phyloP scores from a whole-genome alignment of 1,139 yeast genomes.

The Zygoascus hellenicus region DNA sequence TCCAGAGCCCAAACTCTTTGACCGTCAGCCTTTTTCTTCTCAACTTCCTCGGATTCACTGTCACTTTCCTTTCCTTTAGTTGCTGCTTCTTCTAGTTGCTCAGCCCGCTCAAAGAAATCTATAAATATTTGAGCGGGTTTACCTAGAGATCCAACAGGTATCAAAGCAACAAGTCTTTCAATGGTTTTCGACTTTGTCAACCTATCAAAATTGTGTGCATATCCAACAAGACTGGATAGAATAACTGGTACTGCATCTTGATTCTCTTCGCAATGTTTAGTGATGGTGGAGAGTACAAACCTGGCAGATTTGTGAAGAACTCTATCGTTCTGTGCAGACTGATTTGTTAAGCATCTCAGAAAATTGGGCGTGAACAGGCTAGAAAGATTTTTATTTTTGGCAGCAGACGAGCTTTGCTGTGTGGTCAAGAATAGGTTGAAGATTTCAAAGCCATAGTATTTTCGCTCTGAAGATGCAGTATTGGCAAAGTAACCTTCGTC shows the following conservation, averaged over 20 bases:
- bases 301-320: constrained; percentile 62
- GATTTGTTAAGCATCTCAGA: constrained; percentile 71
- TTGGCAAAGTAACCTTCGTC: constrained; percentile 77
- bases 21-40: constrained; percentile 30
- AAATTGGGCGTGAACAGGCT: constrained; percentile 62
- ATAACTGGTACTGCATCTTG: constrained; percentile 46
- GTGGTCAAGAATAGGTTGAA: constrained; percentile 46
- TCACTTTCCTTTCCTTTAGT: neutral
- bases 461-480: constrained; percentile 78
- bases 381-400: constrained; percentile 28
- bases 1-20: constrained; percentile 66
- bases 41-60: neutral
- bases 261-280: constrained; percentile 35
- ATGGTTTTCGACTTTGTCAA: constrained; percentile 69
- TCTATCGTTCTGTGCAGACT: constrained; percentile 61
- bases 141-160: constrained; percentile 28
- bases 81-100: neutral
- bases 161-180: constrained; percentile 42
- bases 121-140: constrained; percentile 34
- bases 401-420: constrained; percentile 28
- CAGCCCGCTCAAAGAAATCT: constrained; percentile 4
- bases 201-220: constrained; percentile 65
- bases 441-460: constrained; percentile 79
- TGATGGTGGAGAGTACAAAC: constrained; percentile 43
- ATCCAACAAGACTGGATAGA: constrained; percentile 42